Base-by-base conservation (phyloP, 2,329 filamentous ascomycete genomes). In the Geosmithia morbida region DNA sequence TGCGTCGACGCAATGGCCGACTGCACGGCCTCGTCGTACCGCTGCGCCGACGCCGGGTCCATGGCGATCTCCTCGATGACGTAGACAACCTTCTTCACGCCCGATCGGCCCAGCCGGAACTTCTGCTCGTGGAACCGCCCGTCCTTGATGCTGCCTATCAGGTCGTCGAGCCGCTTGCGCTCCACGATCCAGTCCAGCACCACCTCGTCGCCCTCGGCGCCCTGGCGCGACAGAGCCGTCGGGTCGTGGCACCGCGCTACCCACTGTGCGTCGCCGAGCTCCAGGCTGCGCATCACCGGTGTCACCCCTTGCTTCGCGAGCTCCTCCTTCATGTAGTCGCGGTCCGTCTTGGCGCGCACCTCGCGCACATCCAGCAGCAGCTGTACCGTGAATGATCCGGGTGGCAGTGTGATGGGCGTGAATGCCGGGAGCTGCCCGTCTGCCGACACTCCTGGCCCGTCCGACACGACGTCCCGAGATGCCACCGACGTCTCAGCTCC, bases 91-190 rank as follows among this genome's bases (percentile, higher is more conserved):
- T 88, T 84, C 49, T 76, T 77, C n/a, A 87, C 70, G 0, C 85
- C 85, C 0, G 79, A 85, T 46, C 78, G 78, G 48, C 75, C 74
- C 11, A 90, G 70, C 1, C 86, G 81, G 58, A 88, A 90, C 59
- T 92, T 90, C 59, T 92, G 86, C 59, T 92, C 86, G 54, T 83
- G 82, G 55, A 88, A 90, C 2, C 86, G 79, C 1, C 85, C 84
- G 51, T 90, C 86, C 60, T 85, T 87, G 64, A 92, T 87, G 51
- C 83, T 88, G 46, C 74, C 68, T n/a, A 90, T 73, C 44, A 92
- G 66, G 59, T 92, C 86, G 57, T 90, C 85, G 0, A 89, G 72
- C 8, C 86, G 73, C 59, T 92, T 92, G 51, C 86, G 74, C 63
- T 92, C 86, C 1, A 88, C 75, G 43, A 92, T 85, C 71, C 81